Conservation (phyloP, 2,329 filamentous ascomycete genomes). For the Plectosphaerella sp. region DNA sequence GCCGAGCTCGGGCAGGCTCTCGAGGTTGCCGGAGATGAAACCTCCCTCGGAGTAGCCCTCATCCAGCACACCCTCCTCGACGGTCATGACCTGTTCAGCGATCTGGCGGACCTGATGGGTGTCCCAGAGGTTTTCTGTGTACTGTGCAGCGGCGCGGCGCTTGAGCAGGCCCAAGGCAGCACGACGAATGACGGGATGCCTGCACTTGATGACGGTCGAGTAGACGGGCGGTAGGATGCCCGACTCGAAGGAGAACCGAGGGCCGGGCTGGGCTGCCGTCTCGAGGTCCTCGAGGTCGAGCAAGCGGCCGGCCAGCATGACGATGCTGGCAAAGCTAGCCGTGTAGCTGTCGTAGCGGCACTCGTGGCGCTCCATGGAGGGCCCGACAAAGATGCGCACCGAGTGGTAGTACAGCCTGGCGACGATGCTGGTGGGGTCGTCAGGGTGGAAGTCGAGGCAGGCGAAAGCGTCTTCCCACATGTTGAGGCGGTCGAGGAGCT, state of each 20-base stretch:
- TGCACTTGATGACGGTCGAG: slow-evolving; percentile 33
- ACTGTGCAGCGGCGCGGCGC: slow-evolving; percentile 21
- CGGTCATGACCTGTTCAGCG: slow-evolving; percentile 25
- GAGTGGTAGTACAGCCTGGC: slow-evolving; percentile 28
- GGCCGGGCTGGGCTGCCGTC: slow-evolving; percentile 2
- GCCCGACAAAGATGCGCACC: slow-evolving; percentile 25
- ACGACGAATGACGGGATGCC: slow-evolving; percentile 33
- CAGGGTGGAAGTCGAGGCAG: slow-evolving; percentile 13
- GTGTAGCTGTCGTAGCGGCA: slow-evolving; percentile 28
- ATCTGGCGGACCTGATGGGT: slow-evolving; percentile 23
- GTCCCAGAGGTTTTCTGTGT: slow-evolving; percentile 35
- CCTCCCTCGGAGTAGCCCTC: too few species aligned
- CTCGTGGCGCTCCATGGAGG: slow-evolving; percentile 24
- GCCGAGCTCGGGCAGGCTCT: too few species aligned
- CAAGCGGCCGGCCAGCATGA: slow-evolving; percentile 16
- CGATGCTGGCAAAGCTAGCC: slow-evolving; percentile 30
- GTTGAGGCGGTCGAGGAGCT: slow-evolving; percentile 20
- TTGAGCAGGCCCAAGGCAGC: slow-evolving; percentile 30
- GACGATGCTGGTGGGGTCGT: slow-evolving; percentile 20
- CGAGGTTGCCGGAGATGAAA: too few species aligned
- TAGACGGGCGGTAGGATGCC: slow-evolving; percentile 36
- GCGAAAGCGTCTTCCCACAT: slow-evolving; percentile 25
- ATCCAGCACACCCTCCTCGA: slow-evolving; percentile 23
- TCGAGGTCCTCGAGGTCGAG: slow-evolving; percentile 8
- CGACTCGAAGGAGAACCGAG: slow-evolving; percentile 35